A percentile compares a stretch with the other conserved stretches of the same genome.
Conservation (phyloP, 257 asterid species). For the Cordia subcordata region DNA sequence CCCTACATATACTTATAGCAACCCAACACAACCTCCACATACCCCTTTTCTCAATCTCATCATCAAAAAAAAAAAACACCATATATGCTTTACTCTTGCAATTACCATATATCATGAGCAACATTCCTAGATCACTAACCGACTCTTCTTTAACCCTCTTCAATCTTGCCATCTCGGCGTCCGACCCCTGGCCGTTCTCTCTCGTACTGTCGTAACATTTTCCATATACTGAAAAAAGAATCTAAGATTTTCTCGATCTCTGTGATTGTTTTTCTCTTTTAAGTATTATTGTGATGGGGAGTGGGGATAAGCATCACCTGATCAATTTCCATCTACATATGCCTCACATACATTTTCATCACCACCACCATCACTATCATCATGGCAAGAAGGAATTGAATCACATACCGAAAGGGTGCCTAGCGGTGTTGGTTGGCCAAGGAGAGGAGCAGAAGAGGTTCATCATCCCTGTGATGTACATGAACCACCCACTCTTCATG, state of each 20-base stretch:
- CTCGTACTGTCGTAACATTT: constrained; percentile 20
- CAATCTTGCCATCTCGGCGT: constrained; percentile 71
- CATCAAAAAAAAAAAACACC: background rate
- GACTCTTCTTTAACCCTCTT: constrained; percentile 62
- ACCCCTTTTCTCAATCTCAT: constrained; percentile 8
- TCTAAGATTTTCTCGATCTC: background rate
- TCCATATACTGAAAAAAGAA: too few species aligned
- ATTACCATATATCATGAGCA: constrained; percentile 49
- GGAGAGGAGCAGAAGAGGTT: constrained; percentile 38
- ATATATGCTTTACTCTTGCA: constrained; percentile 23
- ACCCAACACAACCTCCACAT: background rate
- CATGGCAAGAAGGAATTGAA: constrained; percentile 12
- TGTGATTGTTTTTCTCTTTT: background rate
- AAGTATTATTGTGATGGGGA: constrained; percentile 31
- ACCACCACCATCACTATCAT: constrained; percentile 21
- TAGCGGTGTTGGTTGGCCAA: constrained; percentile 39
- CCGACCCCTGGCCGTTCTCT: constrained; percentile 95
- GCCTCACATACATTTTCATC: constrained; percentile 36
- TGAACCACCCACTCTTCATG: constrained; percentile 39
- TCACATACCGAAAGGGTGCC: constrained; percentile 32
- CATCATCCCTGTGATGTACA: constrained; percentile 33
- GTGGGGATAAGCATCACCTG: constrained; percentile 50
- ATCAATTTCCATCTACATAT: constrained; percentile 35
- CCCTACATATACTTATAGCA: background rate
- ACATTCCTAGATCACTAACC: constrained; percentile 63